phyloP scores from a whole-genome alignment of 305 asterid genomes.

The Fraxinus paxiana region DNA sequence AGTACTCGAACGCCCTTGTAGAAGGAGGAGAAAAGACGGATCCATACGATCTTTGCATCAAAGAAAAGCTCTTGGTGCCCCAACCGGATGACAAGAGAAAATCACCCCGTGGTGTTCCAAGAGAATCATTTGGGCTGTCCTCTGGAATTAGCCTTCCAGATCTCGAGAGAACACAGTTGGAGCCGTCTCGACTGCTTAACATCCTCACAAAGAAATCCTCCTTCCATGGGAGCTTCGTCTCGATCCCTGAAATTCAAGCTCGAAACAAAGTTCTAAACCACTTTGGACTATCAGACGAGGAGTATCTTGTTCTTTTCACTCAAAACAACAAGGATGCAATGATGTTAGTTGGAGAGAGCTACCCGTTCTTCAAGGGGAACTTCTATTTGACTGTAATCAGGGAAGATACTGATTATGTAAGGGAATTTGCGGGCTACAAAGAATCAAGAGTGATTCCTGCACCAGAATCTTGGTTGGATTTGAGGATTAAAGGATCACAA shows the following conservation, averaged over 20 bases:
- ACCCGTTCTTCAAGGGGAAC: slow-evolving; percentile 66
- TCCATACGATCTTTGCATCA: slow-evolving; percentile 46
- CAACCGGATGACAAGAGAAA: slow-evolving; percentile 37
- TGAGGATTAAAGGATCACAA: slow-evolving; percentile 75
- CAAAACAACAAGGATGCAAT: slow-evolving; percentile 61
- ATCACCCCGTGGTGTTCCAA: slow-evolving; percentile 35
- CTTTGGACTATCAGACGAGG: slow-evolving; percentile 65
- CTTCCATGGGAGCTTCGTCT: slow-evolving; percentile 54
- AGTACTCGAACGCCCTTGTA: slow-evolving; percentile 49
- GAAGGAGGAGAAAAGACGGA: slow-evolving; percentile 60
- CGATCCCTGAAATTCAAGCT: slow-evolving; percentile 74
- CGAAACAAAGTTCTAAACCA: slow-evolving; percentile 60
- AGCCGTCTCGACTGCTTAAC: slow-evolving; percentile 60
- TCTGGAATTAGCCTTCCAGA: slow-evolving; percentile 48
- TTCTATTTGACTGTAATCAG: slow-evolving; percentile 45
- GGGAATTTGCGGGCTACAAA: slow-evolving; percentile 60
- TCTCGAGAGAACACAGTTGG: slow-evolving; percentile 55
- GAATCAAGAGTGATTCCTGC: slow-evolving; percentile 58
- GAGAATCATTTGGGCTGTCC: slow-evolving; percentile 30
- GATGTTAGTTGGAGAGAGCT: slow-evolving; percentile 81
- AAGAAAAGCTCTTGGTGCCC: slow-evolving; percentile 40
- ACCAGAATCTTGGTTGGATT: slow-evolving; percentile 67
- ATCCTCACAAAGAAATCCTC: slow-evolving; percentile 62
- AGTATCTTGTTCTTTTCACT: slow-evolving; percentile 62
- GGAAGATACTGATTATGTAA: slow-evolving; percentile 49